Base-by-base conservation (phyloP, 108 stramenopile species). In the Cyclotella choctawhatcheeana region DNA sequence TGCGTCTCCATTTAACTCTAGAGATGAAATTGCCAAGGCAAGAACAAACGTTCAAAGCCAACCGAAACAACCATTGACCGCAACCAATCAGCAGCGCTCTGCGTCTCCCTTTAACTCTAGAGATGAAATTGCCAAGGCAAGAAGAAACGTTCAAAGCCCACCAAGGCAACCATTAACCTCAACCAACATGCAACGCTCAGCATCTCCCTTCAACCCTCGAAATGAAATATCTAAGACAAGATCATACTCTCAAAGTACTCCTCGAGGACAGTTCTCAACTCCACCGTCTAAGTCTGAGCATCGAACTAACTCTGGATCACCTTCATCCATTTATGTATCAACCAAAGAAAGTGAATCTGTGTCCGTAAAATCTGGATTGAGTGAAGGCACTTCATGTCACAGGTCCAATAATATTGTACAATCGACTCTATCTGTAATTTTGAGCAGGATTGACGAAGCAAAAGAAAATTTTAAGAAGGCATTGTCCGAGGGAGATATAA, bases 401-500 rank as follows among this genome's bases (percentile, higher is more conserved):
- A 47, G 30, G 48, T 44, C 63, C 12, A 55, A 60, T 18, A 22
- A 40, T 10, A 59, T 50, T 2, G 69, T 32, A 17, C 58, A 60
- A 32, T 45, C 58, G 16, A 58, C 58, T 21, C 24, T 71, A 24
- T 24, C 37, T 6, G 30, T 71, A 2, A 44, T 71, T 33, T 32
- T 71, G 29, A 21, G 13, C 20, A 44, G 69, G 12, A 44, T 71
- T 14, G 69, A 71, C 32, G 69, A 71, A 7, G 59, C 69, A 5
- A 71, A 71, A 32, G 58, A 43, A 12, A 51, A 55, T 48, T 71
- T 71, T 47, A 45, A 59, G 27, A 71, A 25, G 59, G 69, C 69
- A 33, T 71, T 71, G 48, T 8, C 50, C 1, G 69, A 71, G 3
- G 58, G 31, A 20, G 37, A 61, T 27, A 48, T 71, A 47, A 55